These are phyloP conservation scores for Penicillium sp. DNA, from an alignment of 2,329 filamentous ascomycete species.

Conservation along the genomic window DNA sequence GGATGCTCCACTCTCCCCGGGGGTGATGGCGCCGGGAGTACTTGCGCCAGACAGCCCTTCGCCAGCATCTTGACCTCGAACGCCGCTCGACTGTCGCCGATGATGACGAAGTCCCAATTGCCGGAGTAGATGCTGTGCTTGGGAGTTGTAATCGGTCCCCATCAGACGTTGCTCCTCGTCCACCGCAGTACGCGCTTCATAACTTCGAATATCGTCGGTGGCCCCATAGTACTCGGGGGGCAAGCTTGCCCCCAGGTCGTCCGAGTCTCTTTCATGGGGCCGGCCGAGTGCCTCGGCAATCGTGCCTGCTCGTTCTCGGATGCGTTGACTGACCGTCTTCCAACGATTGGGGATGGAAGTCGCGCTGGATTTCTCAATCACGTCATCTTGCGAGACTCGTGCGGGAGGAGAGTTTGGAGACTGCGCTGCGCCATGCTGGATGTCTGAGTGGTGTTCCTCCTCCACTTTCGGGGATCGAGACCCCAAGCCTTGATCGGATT, in stretches of 20 bases:
- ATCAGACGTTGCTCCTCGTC: conserved; percentile 16
- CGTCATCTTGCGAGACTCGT: conserved; percentile 3
- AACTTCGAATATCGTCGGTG: conserved; percentile 19
- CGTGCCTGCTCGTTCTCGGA: conserved; percentile 14
- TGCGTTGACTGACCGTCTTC: conserved; percentile 17
- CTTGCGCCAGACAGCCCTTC: conserved; percentile 17
- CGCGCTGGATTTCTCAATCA: conserved; percentile 6
- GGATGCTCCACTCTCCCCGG: conserved; percentile 9
- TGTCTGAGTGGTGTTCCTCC: not conserved
- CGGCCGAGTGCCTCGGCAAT: conserved; percentile 20
- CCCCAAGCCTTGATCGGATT: conserved; percentile 2
- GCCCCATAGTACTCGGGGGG: conserved; percentile 19
- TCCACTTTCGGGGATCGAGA: not conserved
- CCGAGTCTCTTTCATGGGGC: conserved; percentile 17
- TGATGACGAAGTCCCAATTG: conserved; percentile 12
- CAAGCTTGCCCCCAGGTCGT: conserved; percentile 18
- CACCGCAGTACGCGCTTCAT: conserved; percentile 13
- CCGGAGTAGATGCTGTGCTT: conserved; percentile 18
- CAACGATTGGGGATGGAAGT: conserved; percentile 11
- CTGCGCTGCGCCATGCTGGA: too few relatives aligned
- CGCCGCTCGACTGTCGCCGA: not conserved
- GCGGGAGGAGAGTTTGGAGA: not conserved
- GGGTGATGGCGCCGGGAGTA: conserved; percentile 13
- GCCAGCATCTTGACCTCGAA: not conserved
- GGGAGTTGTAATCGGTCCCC: conserved; percentile 11